Conservation (phyloP, 352 stramenopile species). For the Pythium guiyangense region DNA sequence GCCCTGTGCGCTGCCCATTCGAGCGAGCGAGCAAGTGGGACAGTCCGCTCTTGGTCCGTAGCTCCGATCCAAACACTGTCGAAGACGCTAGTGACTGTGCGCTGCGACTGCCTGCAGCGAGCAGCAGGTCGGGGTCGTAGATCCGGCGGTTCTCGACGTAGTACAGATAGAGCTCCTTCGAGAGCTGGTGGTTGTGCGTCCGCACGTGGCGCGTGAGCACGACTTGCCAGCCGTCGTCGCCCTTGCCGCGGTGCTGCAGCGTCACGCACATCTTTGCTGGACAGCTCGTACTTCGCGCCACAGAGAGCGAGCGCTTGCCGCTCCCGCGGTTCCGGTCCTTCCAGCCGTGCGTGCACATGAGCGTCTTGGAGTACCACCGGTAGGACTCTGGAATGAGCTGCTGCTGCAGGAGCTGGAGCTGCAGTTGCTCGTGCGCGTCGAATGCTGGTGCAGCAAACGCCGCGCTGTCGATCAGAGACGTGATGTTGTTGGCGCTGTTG, state of each 20-base stretch:
- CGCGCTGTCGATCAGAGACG: too few species aligned
- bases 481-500: neutral
- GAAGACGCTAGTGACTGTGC: too few species aligned
- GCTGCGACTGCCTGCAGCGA: slow-evolving; percentile 4
- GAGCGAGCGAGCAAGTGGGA: slow-evolving; percentile 10
- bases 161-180: slow-evolving; percentile 66
- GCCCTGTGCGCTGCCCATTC: neutral
- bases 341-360: slow-evolving; percentile 80
- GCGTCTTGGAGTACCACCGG: slow-evolving; percentile 80
- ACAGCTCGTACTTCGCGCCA: slow-evolving; percentile 62
- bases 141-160: slow-evolving; percentile 78
- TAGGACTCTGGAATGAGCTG: slow-evolving; percentile 56
- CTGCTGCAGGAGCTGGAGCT: slow-evolving; percentile 13
- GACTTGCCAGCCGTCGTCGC: slow-evolving; percentile 49
- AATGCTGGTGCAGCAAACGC: too few species aligned
- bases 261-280: slow-evolving; percentile 80
- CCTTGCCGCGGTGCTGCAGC: slow-evolving; percentile 39
- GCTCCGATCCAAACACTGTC: neutral
- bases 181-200: slow-evolving; percentile 70
- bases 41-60: neutral
- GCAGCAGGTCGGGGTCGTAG: slow-evolving; percentile 66
- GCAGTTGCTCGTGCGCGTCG: neutral
- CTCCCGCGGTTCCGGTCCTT: slow-evolving; percentile 60
- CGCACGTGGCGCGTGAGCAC: slow-evolving; percentile 73
- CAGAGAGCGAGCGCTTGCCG: slow-evolving; percentile 57